Evolutionary conservation across 2,329 filamentous ascomycete genomes (phyloP), one percentile per base, ranked within the genome.

Genomic region (Fusarium xylarioides): DNA sequence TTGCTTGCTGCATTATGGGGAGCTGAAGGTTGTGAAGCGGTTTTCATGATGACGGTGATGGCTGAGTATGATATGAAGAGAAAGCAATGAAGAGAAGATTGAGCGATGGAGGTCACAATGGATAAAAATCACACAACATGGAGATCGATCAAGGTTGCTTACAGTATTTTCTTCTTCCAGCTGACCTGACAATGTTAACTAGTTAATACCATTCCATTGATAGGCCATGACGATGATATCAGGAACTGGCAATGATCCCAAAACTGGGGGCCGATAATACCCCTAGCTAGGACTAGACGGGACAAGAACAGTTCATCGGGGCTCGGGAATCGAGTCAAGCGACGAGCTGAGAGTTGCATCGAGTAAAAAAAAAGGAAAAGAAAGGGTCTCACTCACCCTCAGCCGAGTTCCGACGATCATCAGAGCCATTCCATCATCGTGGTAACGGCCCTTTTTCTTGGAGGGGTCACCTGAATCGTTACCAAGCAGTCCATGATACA

Each of bases 191-290:
- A 61, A 43, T 59, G 66, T 55, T 46, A 7, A 28, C 26, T 28
- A 57, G 65, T 69, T 40, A 57, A 43, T 47, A 34, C 50, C 35
- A 71, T 57, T 62, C 60, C 38, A 37, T 68, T 46, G 44, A 53
- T 69, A 55, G 40, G 56, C 43, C 50, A 65, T 72, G 70, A 72
- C 69, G 69, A 72, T 72, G 70, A 72, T 72, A 72, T 66, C 69
- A 72, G 66, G 60, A 43, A 71, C 58, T 65, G 63, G 50, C 42
- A 50, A 50, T 30, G 40, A 43, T 54, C 23, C 42, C 52, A 23
- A 43, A 61, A 68, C 66, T 61, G 63, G 65, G 64, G 42, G 40
- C 53, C 42, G 37, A 49, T 43, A 30, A 47, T 26, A 50, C 38
- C 32, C 59, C 59, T 46, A 64, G 44, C 57, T 57, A 47, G 49